These are phyloP conservation scores for Cylindrodendrum hubeiense DNA, from an alignment of 2,329 filamentous ascomycete species.

Conservation along the genomic window DNA sequence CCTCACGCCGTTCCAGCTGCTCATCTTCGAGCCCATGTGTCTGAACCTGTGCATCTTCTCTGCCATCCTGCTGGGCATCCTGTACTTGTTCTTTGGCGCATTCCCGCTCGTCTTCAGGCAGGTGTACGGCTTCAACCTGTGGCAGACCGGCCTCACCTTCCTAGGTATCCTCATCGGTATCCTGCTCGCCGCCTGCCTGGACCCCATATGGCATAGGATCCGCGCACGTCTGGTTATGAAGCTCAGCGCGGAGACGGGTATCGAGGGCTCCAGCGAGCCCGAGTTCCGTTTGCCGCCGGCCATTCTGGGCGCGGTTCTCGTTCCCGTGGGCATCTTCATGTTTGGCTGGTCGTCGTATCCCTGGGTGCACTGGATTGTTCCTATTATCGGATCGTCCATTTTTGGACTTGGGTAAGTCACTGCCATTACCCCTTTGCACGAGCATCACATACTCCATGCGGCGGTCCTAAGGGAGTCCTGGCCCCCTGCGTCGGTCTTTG, in stretches of 20 bases:
- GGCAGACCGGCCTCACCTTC: constrained; percentile 85
- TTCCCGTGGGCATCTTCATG: constrained; percentile 86
- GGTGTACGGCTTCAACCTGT: constrained; percentile 82
- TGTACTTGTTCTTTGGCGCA: constrained; percentile 93
- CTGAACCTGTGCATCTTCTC: constrained; percentile 85
- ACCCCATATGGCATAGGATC: constrained; percentile 75
- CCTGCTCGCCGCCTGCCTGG: constrained; percentile 70
- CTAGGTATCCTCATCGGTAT: constrained; percentile 78
- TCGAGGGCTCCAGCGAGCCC: constrained; percentile 76
- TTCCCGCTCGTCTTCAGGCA: constrained; percentile 83
- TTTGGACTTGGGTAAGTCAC: constrained; percentile 77
- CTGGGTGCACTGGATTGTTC: constrained; percentile 80
- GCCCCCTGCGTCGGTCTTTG: too few relatives aligned
- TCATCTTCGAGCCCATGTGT: constrained; percentile 88
- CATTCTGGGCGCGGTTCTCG: constrained; percentile 80
- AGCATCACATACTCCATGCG: constrained; percentile 16
- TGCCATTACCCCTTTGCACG: constrained; percentile 1
- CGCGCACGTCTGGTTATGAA: constrained; percentile 69
- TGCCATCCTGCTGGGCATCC: constrained; percentile 85
- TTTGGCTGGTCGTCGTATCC: constrained; percentile 89
- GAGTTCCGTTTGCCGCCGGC: constrained; percentile 87
- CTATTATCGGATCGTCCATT: constrained; percentile 78
- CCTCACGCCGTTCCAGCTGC: constrained; percentile 81
- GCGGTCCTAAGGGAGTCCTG: background rate
- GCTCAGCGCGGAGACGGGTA: constrained; percentile 63